Conservation (phyloP, 2,329 filamentous ascomycete genomes). For the Furcasterigmium sp. region DNA sequence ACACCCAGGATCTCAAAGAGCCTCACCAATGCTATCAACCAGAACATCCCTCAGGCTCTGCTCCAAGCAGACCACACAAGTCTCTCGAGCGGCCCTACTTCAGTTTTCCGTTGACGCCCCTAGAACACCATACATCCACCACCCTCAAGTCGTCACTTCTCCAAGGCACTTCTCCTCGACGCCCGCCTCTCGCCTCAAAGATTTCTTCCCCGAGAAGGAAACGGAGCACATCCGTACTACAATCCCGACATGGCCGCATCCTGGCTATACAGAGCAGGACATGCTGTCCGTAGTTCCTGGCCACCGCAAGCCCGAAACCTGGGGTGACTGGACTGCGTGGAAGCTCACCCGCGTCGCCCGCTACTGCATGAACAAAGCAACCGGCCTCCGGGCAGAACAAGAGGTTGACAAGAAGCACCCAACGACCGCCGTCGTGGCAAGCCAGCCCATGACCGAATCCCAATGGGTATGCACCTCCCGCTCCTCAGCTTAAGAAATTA, state of each 20-base stretch:
- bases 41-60: constrained; percentile 18
- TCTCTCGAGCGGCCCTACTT: constrained; percentile 15
- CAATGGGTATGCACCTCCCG: constrained; percentile 77
- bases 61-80: constrained; percentile 18
- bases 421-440: constrained; percentile 46
- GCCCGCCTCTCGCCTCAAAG: constrained; percentile 36
- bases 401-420: constrained; percentile 54
- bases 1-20: neutral
- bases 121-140: constrained; percentile 17
- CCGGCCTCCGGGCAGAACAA: constrained; percentile 69
- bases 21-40: constrained; percentile 20
- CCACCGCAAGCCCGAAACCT: constrained; percentile 67
- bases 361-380: constrained; percentile 76
- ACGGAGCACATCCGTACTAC: constrained; percentile 58
- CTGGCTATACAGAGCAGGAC: constrained; percentile 71
- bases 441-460: constrained; percentile 67
- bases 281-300: constrained; percentile 71
- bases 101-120: constrained; percentile 11
- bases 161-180: constrained; percentile 44
- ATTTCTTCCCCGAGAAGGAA: constrained; percentile 59
- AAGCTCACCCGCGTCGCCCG: constrained; percentile 70
- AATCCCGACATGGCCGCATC: constrained; percentile 64
- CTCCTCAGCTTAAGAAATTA: no score
- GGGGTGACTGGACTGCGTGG: constrained; percentile 76
- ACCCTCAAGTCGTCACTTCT: constrained; percentile 15